Base-by-base conservation (phyloP, 1,284 basidiomycete genomes). In the Trametes versicolor region DNA sequence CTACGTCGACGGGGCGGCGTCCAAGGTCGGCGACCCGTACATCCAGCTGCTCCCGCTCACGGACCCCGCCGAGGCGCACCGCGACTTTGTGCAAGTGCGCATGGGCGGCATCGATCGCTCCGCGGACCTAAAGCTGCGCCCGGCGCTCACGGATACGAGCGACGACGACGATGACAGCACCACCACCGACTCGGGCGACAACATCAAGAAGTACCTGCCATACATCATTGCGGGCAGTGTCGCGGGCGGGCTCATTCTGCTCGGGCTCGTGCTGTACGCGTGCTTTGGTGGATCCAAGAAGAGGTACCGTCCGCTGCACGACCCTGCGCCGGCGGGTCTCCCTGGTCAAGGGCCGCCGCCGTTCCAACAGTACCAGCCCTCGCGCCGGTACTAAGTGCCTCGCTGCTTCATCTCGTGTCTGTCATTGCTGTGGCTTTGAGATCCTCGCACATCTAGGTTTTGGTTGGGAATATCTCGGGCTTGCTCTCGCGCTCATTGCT, bases 41-140 rank as follows among this genome's bases (percentile, higher is more conserved):
- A 80, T 90, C 39, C 90, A 91, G 69, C 78, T 92, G 37, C 80
- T 89, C 29, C 82, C 88, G 0, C 77, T 81, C 19, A 88, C 86
- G 17, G 68, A 77, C 49, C 57, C 72, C 6, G 65, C 72, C 52
- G 71, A 62, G 73, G 81, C 84, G 5, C 85, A 87, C 72, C 47
- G 66, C 23, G 86, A 88, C 67, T 89, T 89, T 68, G 85, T 89
- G 29, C 71, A 78, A 17, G 70, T 78, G 19, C 85, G 87, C 19
- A 77, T 87, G 15, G 77, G 75, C 56, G 85, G 85, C 34, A 67
- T 80, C 29, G 87, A 88, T 71, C 80, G 80, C 32, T 82, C 82
- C 23, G 73, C 69, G 13, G 62, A 74, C 52, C 72, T 86, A 76
- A 67, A 82, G 15, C 83, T 92, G 27, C 82, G 91, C 12, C 85